Evolutionary conservation across 345 rosid species (phyloP).

Genomic region (Euclidium syriacum): DNA sequence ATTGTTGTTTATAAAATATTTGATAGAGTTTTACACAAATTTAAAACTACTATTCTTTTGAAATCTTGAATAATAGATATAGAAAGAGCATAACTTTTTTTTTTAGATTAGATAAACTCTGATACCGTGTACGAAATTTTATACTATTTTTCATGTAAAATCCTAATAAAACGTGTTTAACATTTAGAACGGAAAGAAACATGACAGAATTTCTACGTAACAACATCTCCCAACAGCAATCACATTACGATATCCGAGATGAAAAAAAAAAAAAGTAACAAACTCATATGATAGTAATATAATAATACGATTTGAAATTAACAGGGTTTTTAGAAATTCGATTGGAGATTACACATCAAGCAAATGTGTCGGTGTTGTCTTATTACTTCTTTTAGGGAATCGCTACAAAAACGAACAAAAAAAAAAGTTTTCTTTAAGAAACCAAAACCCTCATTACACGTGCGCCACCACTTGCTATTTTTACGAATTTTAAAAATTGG

Average conservation of each 20-base stretch:
- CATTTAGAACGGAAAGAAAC: not conserved
- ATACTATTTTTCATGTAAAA: no score
- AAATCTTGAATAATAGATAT: no score
- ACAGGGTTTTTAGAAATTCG: not conserved
- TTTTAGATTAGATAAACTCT: no score
- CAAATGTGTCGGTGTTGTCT: conserved; percentile 15
- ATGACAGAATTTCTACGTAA: not conserved
- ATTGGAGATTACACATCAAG: not conserved
- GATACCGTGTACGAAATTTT: no score
- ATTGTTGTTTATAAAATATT: no score
- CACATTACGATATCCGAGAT: not conserved
- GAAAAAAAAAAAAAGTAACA: conserved; percentile 2
- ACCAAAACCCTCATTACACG: no score
- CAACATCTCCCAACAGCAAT: not conserved
- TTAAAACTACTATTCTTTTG: no score
- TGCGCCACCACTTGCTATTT: conserved; percentile 7
- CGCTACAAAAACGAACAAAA: not conserved
- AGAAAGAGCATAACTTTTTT: no score
- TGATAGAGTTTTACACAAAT: no score
- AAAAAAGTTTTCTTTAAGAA: no score
- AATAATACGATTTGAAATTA: not conserved
- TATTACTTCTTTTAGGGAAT: not conserved
- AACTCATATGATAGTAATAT: not conserved
- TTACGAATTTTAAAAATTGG: not conserved
- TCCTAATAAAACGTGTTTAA: no score